phyloP scores from a whole-genome alignment of 495 filamentous ascomycete genomes.

The Jackrogersella multiformis region DNA sequence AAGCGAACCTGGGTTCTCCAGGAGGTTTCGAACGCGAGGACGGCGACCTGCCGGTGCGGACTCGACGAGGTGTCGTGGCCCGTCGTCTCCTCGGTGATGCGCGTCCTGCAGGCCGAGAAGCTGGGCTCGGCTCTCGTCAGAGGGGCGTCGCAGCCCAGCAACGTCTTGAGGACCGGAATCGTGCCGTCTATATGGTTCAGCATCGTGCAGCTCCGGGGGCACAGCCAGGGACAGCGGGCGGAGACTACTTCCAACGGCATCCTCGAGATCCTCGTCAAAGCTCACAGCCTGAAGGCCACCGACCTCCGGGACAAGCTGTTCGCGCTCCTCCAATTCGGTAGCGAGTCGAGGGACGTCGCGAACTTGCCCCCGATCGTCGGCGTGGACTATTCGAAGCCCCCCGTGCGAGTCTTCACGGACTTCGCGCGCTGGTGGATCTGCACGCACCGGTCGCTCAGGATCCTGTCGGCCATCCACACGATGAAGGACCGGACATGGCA shows the following conservation, averaged over 20 bases:
- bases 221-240: background rate
- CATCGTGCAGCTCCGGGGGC: background rate
- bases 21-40: background rate
- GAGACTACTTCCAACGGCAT: background rate
- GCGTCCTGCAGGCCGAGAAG: background rate
- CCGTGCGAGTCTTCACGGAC: background rate
- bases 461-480: background rate
- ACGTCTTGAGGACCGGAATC: background rate
- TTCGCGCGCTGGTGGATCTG: background rate
- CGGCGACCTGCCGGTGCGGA: background rate
- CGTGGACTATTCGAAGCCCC: background rate
- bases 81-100: background rate
- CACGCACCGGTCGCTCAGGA: background rate
- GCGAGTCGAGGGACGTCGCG: background rate
- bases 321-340: background rate
- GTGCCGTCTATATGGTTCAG: background rate
- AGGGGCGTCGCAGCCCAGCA: background rate
- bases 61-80: background rate
- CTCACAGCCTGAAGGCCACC: background rate
- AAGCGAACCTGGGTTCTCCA: conserved; percentile 4
- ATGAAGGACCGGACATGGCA: background rate
- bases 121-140: background rate
- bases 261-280: conserved; percentile 1
- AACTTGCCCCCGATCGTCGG: background rate
- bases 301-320: background rate